phyloP scores from a whole-genome alignment of 2,329 filamentous ascomycete genomes.

The Epichloe sylvatica region DNA sequence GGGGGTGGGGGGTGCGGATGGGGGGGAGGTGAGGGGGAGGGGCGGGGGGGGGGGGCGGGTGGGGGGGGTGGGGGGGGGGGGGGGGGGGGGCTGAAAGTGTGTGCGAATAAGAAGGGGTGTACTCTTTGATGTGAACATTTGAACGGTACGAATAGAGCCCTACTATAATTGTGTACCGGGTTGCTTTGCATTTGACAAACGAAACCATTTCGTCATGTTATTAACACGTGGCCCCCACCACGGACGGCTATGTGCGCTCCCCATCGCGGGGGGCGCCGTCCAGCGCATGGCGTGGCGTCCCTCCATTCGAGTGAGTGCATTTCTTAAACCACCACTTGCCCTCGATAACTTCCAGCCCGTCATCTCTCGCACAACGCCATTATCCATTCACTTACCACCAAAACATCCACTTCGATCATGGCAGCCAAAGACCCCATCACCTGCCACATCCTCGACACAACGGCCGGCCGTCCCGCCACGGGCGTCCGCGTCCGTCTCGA shows the following conservation, averaged over 20 bases:
- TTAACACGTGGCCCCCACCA: not conserved
- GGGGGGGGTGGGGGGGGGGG: too few relatives aligned
- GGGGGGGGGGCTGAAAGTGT: not conserved
- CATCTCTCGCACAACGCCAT: not conserved
- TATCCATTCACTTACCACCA: not conserved
- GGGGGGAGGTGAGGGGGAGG: too few relatives aligned
- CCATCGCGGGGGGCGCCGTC: not conserved
- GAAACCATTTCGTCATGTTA: too few relatives aligned
- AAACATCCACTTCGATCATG: slow-evolving; percentile 1
- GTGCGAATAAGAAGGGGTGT: not conserved
- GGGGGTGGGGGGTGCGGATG: too few relatives aligned
- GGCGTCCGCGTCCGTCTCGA: slow-evolving; percentile 54
- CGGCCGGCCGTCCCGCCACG: slow-evolving; percentile 53
- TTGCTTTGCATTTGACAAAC: too few relatives aligned
- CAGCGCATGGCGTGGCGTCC: not conserved
- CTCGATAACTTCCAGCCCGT: too few relatives aligned
- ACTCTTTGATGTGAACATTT: too few relatives aligned
- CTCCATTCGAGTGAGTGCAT: not conserved
- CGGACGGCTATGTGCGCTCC: not conserved
- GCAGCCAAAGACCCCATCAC: slow-evolving; percentile 53
- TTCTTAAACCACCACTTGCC: too few relatives aligned
- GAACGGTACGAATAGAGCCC: too few relatives aligned
- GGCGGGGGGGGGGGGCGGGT: too few relatives aligned
- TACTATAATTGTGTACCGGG: too few relatives aligned
- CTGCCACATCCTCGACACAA: slow-evolving; percentile 76